These are phyloP conservation scores for Aspergillus conjunctus DNA, from an alignment of 495 filamentous ascomycete species.

Conservation along the genomic window DNA sequence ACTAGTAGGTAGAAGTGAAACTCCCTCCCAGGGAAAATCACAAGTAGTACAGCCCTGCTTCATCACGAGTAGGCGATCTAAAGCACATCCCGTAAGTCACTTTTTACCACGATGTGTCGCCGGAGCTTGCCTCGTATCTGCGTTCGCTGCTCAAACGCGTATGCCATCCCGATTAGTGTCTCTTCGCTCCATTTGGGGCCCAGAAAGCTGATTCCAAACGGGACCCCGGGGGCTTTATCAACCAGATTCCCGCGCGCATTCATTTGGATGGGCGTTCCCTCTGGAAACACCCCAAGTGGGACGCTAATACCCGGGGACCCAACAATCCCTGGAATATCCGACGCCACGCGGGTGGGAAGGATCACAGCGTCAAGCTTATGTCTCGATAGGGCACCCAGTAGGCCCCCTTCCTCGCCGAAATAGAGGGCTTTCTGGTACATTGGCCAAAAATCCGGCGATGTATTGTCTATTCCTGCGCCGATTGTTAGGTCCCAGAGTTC, in stretches of 20 bases:
- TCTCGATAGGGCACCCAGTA: conserved; percentile 50
- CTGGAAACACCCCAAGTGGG: conserved; percentile 53
- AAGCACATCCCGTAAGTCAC: conserved; percentile 47
- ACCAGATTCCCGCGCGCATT: conserved; percentile 46
- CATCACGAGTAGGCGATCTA: neutral
- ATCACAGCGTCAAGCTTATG: conserved; percentile 54
- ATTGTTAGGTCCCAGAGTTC: conserved; percentile 49
- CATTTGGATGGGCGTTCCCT: conserved; percentile 41
- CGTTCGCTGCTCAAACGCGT: conserved; percentile 70
- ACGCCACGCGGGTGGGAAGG: conserved; percentile 47
- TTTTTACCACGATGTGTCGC: conserved; percentile 52
- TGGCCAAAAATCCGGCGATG: conserved; percentile 45
- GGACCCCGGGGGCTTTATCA: conserved; percentile 49
- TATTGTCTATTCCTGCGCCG: conserved; percentile 38
- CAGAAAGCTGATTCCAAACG: conserved; percentile 62
- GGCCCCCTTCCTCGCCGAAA: conserved; percentile 50
- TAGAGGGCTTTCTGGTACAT: conserved; percentile 47
- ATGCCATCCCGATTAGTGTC: conserved; percentile 63
- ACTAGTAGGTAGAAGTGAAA: too few species aligned
- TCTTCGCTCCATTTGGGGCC: conserved; percentile 59
- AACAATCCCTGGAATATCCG: conserved; percentile 48
- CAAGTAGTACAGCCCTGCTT: neutral
- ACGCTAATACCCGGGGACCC: conserved; percentile 56
- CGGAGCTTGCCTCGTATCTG: conserved; percentile 45
- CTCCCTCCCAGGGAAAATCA: too few species aligned